phyloP scores from a whole-genome alignment of 2,329 filamentous ascomycete species.

The Aureobasidium sp. region DNA sequence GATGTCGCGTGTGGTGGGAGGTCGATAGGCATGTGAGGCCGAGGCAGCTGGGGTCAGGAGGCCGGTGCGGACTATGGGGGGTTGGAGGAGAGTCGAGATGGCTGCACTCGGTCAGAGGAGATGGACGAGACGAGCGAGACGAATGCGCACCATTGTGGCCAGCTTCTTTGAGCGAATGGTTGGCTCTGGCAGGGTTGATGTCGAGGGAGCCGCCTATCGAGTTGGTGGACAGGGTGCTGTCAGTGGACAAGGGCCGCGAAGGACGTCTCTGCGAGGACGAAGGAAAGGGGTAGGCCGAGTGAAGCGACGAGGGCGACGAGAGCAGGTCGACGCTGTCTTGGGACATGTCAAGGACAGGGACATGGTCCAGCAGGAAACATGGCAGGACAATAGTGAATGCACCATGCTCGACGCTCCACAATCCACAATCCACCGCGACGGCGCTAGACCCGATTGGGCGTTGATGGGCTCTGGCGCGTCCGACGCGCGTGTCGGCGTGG shows the following conservation, averaged over 20 bases:
- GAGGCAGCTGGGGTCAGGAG: slow-evolving; percentile 63
- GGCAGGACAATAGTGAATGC: too few relatives aligned
- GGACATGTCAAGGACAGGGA: slow-evolving; percentile 31
- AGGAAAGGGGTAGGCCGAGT: slow-evolving; percentile 49
- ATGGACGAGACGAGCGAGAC: background rate
- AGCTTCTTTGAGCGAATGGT: slow-evolving; percentile 60
- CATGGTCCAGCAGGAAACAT: too few relatives aligned
- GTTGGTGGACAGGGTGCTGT: slow-evolving; percentile 61
- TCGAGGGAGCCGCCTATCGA: slow-evolving; percentile 83
- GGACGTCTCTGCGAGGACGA: slow-evolving; percentile 37
- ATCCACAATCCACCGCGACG: too few relatives aligned
- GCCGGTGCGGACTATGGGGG: slow-evolving; percentile 82
- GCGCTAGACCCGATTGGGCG: background rate
- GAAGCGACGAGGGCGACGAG: slow-evolving; percentile 33
- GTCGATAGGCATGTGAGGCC: slow-evolving; percentile 41
- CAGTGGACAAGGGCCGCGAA: slow-evolving; percentile 68
- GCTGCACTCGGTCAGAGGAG: slow-evolving; percentile 42
- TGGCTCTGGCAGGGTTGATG: slow-evolving; percentile 51
- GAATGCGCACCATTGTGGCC: slow-evolving; percentile 65
- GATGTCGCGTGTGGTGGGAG: slow-evolving; percentile 50
- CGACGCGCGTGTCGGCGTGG: background rate
- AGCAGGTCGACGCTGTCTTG: slow-evolving; percentile 40
- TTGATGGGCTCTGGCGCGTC: background rate
- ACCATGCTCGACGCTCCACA: too few relatives aligned
- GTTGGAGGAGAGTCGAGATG: slow-evolving; percentile 88